phyloP scores from a whole-genome alignment of 768 basidiomycete genomes.

The Exidia glandulosa region DNA sequence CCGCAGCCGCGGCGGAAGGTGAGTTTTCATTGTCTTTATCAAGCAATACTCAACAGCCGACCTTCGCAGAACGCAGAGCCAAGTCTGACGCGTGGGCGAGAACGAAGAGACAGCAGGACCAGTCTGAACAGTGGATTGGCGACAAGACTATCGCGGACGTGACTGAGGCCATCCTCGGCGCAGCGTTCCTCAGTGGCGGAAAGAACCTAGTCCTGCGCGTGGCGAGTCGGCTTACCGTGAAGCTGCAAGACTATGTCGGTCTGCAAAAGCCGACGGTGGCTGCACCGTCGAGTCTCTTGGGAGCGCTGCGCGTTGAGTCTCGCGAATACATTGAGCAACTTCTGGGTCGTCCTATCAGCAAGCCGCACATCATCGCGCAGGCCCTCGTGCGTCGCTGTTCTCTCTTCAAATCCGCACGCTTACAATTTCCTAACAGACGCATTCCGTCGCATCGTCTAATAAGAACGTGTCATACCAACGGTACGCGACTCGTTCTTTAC shows the following conservation, averaged over 20 bases:
- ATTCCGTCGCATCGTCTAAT: background rate
- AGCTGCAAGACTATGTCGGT: constrained; percentile 58
- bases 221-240: constrained; percentile 53
- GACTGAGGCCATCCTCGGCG: constrained; percentile 74
- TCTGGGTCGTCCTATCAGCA: constrained; percentile 49
- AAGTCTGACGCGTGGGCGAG: constrained; percentile 6
- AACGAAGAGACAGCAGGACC: constrained; percentile 33
- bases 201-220: constrained; percentile 52
- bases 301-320: constrained; percentile 36
- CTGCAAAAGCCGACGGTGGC: constrained; percentile 31
- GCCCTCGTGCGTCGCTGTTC: constrained; percentile 45
- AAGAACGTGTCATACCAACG: constrained; percentile 34
- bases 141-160: constrained; percentile 86
- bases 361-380: constrained; percentile 54
- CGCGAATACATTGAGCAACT: constrained; percentile 50
- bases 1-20: background rate
- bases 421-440: background rate
- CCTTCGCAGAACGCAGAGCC: constrained; percentile 12
- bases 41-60: background rate
- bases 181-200: constrained; percentile 68
- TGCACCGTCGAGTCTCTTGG: constrained; percentile 31
- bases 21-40: background rate
- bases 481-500: constrained; percentile 49
- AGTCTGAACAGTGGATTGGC: constrained; percentile 47
- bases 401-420: background rate